Evolutionary conservation across 495 filamentous ascomycete genomes (phyloP).

Genomic region (Chaetomidium leptoderma): DNA sequence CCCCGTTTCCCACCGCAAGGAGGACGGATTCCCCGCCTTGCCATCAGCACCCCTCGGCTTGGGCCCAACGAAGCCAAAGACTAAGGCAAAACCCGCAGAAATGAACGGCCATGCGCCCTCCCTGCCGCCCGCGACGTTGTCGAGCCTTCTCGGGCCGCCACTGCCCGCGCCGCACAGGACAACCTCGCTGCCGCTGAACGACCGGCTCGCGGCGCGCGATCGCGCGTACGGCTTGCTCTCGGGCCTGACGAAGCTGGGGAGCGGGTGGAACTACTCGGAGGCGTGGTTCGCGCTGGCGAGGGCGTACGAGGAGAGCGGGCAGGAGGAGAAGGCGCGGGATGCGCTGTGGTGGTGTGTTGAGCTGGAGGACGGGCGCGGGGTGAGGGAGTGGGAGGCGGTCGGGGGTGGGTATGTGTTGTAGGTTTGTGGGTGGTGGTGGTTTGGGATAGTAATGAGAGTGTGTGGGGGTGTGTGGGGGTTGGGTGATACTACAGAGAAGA

Average conservation of each 20-base stretch:
- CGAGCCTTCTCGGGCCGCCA: slow-evolving; percentile 22
- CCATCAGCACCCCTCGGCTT: slow-evolving; percentile 44
- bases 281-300: slow-evolving; percentile 87
- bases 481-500: no score
- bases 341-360: slow-evolving; percentile 75
- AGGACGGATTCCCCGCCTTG: slow-evolving; percentile 25
- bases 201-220: slow-evolving; percentile 78
- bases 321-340: slow-evolving; percentile 75
- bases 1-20: slow-evolving; percentile 12
- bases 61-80: slow-evolving; percentile 13
- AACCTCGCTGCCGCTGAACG: slow-evolving; percentile 58
- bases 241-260: slow-evolving; percentile 75
- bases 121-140: neutral
- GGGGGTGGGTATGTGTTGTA: slow-evolving; percentile 59
- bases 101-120: neutral
- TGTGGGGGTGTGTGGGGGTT: slow-evolving; percentile 42
- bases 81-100: neutral
- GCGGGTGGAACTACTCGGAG: slow-evolving; percentile 88
- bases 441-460: neutral
- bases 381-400: slow-evolving; percentile 57
- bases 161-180: slow-evolving; percentile 45
- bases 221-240: slow-evolving; percentile 79
- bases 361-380: slow-evolving; percentile 60
- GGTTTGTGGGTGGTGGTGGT: neutral
- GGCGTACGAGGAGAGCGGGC: slow-evolving; percentile 77